Evolutionary conservation across 306 rosid species (phyloP).

Genomic region (Luffa acutangula): DNA sequence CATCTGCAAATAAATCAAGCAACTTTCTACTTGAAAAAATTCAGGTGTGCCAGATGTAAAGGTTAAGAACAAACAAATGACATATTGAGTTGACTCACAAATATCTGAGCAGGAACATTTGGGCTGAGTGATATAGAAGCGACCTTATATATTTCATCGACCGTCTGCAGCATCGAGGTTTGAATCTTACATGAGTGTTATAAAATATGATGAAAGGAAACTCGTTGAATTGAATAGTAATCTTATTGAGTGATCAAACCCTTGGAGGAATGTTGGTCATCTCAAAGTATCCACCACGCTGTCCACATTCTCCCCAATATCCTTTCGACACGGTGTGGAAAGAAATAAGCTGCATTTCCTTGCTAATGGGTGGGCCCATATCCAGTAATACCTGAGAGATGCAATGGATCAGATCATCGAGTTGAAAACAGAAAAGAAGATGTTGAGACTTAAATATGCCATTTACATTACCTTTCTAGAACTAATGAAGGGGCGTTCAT

Average conservation of each 20-base stretch:
- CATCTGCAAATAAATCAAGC: slow-evolving; percentile 49
- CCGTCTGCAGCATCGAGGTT: slow-evolving; percentile 51
- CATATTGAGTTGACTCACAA: slow-evolving; percentile 50
- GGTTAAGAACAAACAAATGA: not conserved
- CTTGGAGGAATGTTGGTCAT: slow-evolving; percentile 92
- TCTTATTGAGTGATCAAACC: slow-evolving; percentile 36
- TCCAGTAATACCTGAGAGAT: slow-evolving; percentile 60
- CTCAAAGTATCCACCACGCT: slow-evolving; percentile 97
- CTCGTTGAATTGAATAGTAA: not conserved
- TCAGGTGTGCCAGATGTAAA: not conserved
- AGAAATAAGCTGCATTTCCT: slow-evolving; percentile 80
- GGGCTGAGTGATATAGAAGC: slow-evolving; percentile 90
- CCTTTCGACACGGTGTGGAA: slow-evolving; percentile 95
- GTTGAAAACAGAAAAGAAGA: slow-evolving; percentile 8
- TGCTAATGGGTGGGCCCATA: slow-evolving; percentile 76
- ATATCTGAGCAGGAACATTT: slow-evolving; percentile 97
- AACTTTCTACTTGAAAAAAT: slow-evolving; percentile 11
- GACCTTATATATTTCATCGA: slow-evolving; percentile 91
- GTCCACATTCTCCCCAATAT: slow-evolving; percentile 99
- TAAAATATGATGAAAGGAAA: not conserved
- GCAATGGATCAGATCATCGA: slow-evolving; percentile 12
- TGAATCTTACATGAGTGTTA: not conserved
- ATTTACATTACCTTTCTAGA: slow-evolving; percentile 85
- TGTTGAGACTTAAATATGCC: slow-evolving; percentile 7
- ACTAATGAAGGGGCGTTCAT: slow-evolving; percentile 88